Base-by-base conservation (phyloP, 805 yeast species). In the Ogataea pilisensis region DNA sequence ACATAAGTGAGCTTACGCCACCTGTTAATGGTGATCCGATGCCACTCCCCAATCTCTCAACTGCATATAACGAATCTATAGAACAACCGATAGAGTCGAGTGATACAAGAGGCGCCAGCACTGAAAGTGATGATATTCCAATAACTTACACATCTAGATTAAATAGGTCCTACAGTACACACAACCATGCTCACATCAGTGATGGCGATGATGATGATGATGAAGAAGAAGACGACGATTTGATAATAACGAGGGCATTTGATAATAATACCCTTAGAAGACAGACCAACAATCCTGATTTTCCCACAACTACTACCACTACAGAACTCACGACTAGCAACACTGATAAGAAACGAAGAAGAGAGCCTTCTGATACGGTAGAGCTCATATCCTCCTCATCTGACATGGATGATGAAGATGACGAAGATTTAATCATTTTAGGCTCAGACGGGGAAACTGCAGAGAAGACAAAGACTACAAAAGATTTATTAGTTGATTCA, bases 371-470 rank as follows among this genome's bases (percentile, higher is more conserved):
- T 2, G 43, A 29, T 11, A 21, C 40, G 14, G 31, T 35, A 8
- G 38, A 35, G n/a, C 8, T 35, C 12, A 2, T 35, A 13, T 13
- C 38, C 14, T 34, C 36, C n/a, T 29, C 31, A 29, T 29, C 31
- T 16, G 18, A n/a, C 9, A 31, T n/a, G 14, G 43, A 44, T 3
- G 38, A 27, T 5, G 38, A 34, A n/a, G 31, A 35, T 13, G 39
- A 42, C 14, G 57, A 60, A 30, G 65, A 63, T 20, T 58, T 67
- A 16, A 53, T 57, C 5, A 50, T 56, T 11, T 30, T 54, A 28
- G 59, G 55, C 31, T 66, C 67, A 28, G 68, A 65, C 18, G 64
- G 66, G 3, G 70, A 68, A 39, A 62, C 56, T 1, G 51, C 46
- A 31, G 55, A 50, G 32, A 45, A 36, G 18, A 49, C 46, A 29